These are phyloP conservation scores for Sparassis latifolia DNA, from an alignment of 1,284 basidiomycete species.

Conservation along the genomic window DNA sequence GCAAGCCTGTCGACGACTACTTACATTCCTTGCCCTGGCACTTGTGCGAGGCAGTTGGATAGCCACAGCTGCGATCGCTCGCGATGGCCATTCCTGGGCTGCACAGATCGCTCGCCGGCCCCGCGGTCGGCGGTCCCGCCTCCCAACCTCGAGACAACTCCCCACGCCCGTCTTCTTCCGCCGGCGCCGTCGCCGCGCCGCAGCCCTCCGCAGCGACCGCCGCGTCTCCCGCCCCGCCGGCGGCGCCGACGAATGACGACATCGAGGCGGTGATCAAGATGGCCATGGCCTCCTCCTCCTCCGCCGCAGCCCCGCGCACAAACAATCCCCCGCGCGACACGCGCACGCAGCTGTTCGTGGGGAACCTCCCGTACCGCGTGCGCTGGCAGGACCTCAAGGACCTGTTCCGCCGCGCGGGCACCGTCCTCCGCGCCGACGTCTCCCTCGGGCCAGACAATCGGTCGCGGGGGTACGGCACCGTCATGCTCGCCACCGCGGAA, in stretches of 20 bases:
- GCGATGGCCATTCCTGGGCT: too few relatives aligned
- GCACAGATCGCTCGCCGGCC: too few relatives aligned
- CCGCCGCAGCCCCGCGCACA: conserved; percentile 39
- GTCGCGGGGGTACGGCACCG: conserved; percentile 89
- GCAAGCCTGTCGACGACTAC: too few relatives aligned
- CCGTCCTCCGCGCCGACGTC: conserved; percentile 92
- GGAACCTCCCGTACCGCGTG: conserved; percentile 89
- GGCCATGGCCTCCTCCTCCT: conserved; percentile 38
- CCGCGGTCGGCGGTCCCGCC: too few relatives aligned
- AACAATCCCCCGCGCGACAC: conserved; percentile 66
- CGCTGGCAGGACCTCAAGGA: conserved; percentile 99
- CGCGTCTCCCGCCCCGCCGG: too few relatives aligned
- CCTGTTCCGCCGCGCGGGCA: conserved; percentile 91
- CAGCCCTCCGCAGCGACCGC: neutral
- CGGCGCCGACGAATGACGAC: conserved; percentile 56
- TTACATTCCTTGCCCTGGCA: too few relatives aligned
- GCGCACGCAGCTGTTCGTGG: conserved; percentile 84
- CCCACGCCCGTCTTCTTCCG: too few relatives aligned
- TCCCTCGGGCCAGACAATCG: conserved; percentile 89
- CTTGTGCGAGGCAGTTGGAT: too few relatives aligned
- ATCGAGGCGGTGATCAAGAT: conserved; percentile 79
- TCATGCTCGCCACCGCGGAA: conserved; percentile 85
- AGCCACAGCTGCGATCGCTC: too few relatives aligned
- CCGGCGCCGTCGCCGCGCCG: too few relatives aligned
- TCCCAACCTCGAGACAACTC: too few relatives aligned